Evolutionary conservation across 2,329 filamentous ascomycete species (phyloP), one percentile per base, ranked within the genome.

Genomic region (Epichloe bromicola): DNA sequence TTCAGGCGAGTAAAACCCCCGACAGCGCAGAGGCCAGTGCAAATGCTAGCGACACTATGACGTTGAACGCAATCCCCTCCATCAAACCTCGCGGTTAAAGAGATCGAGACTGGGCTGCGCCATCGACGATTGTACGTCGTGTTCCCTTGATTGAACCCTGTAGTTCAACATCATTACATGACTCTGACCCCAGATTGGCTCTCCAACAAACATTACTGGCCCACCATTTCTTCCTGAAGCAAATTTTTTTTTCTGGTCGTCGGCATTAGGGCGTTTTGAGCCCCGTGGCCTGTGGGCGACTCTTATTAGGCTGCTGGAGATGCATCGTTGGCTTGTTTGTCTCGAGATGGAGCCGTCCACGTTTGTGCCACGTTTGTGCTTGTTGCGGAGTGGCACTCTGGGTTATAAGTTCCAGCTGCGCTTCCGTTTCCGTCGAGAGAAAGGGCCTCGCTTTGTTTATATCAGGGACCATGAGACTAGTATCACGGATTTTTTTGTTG

Each of bases 51-150:
- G 49, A 20, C 36, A 51, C 39, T n/a, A 26, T 48, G 48, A 51
- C 48, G 43, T 42, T 40, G 12, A 12, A 46, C 26, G 48, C 40
- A 51, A 30, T 50, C 23, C 23, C 34, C 23, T 19, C 7, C n/a
- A 47, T 53, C 48, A 40, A 48, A 51, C 14, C 14, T 42, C 39
- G 15, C n/a, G 20, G 30, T 37, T 33, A 49, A 49, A 15, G 46
- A 19, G 46, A 52, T 54, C 51, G 53, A 39, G 12, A 50, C 26
- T 33, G 26, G 51, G 52, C 48, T 41, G 46, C 38, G 47, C 50
- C 49, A 57, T 57, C 55, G 52, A 52, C 52, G 47, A 57, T n/a
- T n/a, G n/a, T 55, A 48, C 17, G 37, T 30, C 37, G 49, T 51
- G 17, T 37, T 51, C 30, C 23, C 11, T 30, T 45, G n/a, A 17